Conservation (phyloP, 2,329 filamentous ascomycete genomes). For the Venturia effusa region DNA sequence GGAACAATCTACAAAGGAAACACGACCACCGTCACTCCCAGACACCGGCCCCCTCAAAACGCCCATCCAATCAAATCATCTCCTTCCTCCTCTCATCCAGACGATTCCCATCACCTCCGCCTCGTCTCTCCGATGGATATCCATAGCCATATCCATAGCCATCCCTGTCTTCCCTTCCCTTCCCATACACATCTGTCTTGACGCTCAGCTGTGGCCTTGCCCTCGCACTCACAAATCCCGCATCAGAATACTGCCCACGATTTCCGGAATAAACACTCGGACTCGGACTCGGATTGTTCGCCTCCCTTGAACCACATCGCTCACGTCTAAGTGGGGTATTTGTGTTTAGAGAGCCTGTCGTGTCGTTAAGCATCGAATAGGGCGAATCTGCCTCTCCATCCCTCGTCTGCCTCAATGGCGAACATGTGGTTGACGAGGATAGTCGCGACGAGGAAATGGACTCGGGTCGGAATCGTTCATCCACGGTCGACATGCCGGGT, state of each 20-base stretch:
- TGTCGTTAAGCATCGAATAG: neutral
- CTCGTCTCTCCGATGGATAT: neutral
- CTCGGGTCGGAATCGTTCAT: neutral
- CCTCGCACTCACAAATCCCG: neutral
- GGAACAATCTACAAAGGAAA: neutral
- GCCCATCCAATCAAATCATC: neutral
- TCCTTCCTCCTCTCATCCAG: neutral
- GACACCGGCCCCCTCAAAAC: neutral
- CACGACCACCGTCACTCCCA: neutral
- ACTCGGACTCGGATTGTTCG: neutral
- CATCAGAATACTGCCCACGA: neutral
- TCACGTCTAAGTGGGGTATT: neutral
- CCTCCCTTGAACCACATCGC: neutral
- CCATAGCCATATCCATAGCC: neutral
- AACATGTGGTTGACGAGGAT: neutral
- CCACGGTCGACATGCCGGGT: neutral
- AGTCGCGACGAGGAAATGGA: neutral
- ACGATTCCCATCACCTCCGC: neutral
- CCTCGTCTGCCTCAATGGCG: neutral
- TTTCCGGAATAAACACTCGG: neutral
- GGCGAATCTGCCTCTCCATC: neutral
- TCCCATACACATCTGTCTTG: neutral
- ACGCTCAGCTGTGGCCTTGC: neutral
- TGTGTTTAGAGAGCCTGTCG: neutral
- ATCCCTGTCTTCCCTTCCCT: neutral